Evolutionary conservation across 1,284 basidiomycete genomes (phyloP), one percentile per base, ranked within the genome.

Genomic region (Boletus mariae): DNA sequence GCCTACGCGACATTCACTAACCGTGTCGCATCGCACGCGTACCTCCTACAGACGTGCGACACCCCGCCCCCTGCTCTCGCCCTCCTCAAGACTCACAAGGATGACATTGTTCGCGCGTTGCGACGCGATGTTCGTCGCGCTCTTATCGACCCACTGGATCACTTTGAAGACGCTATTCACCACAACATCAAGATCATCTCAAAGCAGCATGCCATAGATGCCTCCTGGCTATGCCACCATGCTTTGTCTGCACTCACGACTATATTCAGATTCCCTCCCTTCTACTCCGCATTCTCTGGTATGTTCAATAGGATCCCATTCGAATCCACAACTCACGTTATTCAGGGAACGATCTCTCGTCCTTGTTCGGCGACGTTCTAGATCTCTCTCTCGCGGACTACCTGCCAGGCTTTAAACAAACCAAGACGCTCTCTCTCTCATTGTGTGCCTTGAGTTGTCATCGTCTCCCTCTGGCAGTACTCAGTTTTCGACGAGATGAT

Each of bases 1-100:
- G 81, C 84, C 20, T 86, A 86, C 60, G 70, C 66, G 53, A 71
- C 73, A 1, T 70, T 86, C 40, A 73, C 73, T 1, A 63, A 64
- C 40, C 74, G 79, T 25, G 65, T 85, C 48, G 71, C 74, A 28
- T 60, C 67, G 3, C 67, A 75, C 20, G 62, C 66, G 9, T 51
- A 57, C 2, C 42, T 52, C 25, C 57, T 80, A 3, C 44, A 66
- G 9, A 41, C 54, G 1, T 52, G 45, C 11, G 49, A 63, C 20
- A 43, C 61, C 17, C 37, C 51, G 4, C 56, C 58, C 6, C 67
- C 72, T 28, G 72, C 75, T 20, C 57, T 82, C 40, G 54, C 59
- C 26, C 57, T 57, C 5, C 49, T 78, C 32, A 47, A 45, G 23
- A 10, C 51, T 45, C 49, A 75, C 54, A 71, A 70, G 1, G 53